Percentiles rank a stretch among this genome's conserved stretches.
Conservation (phyloP, 345 rosid genomes). For the Salix brachista region DNA sequence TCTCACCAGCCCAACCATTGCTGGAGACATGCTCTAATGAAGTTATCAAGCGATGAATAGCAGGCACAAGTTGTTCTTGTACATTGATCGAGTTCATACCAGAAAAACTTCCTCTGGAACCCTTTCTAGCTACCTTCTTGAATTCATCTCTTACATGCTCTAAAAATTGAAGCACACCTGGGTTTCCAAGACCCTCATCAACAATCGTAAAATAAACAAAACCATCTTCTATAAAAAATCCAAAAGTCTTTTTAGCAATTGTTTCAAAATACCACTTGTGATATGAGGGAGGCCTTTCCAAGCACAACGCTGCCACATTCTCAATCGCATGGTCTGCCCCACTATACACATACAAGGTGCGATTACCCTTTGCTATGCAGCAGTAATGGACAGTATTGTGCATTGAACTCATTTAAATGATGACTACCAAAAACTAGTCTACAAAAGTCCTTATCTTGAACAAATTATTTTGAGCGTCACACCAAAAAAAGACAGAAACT, state of each 20-base stretch:
- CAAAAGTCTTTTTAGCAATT: slow-evolving; percentile 45
- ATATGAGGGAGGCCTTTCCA: slow-evolving; percentile 61
- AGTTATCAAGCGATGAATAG: slow-evolving; percentile 54
- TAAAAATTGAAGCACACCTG: slow-evolving; percentile 53
- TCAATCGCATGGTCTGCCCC: slow-evolving; percentile 57
- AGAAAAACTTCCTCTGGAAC: slow-evolving; percentile 60
- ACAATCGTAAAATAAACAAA: slow-evolving; percentile 62
- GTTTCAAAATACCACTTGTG: slow-evolving; percentile 89
- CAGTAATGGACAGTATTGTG: slow-evolving; percentile 65
- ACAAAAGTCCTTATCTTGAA: neutral
- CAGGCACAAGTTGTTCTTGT: slow-evolving; percentile 68
- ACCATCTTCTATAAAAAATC: slow-evolving; percentile 66
- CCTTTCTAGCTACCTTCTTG: slow-evolving; percentile 50
- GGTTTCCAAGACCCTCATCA: slow-evolving; percentile 50
- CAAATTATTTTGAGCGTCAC: neutral
- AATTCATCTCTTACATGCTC: slow-evolving; percentile 70
- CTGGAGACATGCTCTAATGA: slow-evolving; percentile 57
- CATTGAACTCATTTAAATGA: slow-evolving; percentile 49
- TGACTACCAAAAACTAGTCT: neutral
- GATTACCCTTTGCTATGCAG: slow-evolving; percentile 55
- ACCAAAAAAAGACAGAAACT: neutral
- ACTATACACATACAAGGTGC: slow-evolving; percentile 47
- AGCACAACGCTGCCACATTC: slow-evolving; percentile 48
- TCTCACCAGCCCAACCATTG: slow-evolving; percentile 35
- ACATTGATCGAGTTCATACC: slow-evolving; percentile 45